Conservation (phyloP, 306 rosid species). For the Potentilla sterilis region DNA sequence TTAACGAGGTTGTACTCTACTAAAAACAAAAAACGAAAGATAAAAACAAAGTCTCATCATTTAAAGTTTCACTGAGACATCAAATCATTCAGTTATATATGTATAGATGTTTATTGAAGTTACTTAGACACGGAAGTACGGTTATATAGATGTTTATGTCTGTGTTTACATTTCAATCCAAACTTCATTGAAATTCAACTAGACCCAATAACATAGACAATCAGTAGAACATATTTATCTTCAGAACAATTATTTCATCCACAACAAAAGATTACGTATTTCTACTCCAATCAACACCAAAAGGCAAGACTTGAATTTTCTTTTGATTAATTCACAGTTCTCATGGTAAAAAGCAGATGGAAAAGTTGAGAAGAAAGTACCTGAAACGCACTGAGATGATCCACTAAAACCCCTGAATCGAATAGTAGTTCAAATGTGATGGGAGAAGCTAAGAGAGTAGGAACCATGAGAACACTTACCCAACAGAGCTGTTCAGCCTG, state of each 20-base stretch:
- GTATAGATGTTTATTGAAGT: no score
- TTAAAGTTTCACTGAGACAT: not conserved
- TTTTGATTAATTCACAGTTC: not conserved
- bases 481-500: no score
- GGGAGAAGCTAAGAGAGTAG: not conserved
- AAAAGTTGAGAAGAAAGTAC: not conserved
- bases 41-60: not conserved
- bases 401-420: not conserved
- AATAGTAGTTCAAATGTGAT: not conserved
- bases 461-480: not conserved
- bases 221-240: not conserved
- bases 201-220: not conserved
- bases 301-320: not conserved
- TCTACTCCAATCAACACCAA: not conserved
- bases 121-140: no score
- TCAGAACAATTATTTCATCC: not conserved
- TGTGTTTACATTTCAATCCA: no score
- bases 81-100: not conserved
- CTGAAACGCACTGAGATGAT: conserved; percentile 10
- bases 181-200: not conserved
- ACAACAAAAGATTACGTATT: not conserved
- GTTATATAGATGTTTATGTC: no score
- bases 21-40: no score
- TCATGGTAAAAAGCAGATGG: not conserved
- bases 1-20: not conserved